Evolutionary conservation across 768 basidiomycete species (phyloP).

Genomic region (Peribolospora kevripleyi): DNA sequence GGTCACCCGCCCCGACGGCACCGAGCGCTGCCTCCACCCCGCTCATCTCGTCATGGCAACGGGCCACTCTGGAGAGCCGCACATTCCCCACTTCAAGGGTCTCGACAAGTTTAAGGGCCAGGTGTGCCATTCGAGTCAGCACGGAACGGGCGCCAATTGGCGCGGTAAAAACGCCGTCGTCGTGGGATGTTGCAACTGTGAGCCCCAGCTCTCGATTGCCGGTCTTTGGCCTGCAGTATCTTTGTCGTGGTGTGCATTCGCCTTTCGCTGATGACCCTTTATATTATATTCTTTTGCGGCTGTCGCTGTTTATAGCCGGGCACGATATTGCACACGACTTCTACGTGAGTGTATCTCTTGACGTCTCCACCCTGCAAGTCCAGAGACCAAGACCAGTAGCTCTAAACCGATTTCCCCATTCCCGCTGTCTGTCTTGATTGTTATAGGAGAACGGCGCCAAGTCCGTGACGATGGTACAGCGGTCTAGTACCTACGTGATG

Average conservation of each 20-base stretch:
- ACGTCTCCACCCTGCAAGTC: no score
- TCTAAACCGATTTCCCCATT: not conserved
- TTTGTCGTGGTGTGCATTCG: no score
- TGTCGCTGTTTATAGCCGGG: not conserved
- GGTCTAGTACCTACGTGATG: slow-evolving; percentile 35
- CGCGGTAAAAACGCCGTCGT: slow-evolving; percentile 46
- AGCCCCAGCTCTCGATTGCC: slow-evolving; percentile 12
- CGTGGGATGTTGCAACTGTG: slow-evolving; percentile 40
- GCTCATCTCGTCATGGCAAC: slow-evolving; percentile 5
- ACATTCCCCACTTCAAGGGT: slow-evolving; percentile 6
- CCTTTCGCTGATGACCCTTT: not conserved
- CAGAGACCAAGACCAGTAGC: slow-evolving; percentile 10
- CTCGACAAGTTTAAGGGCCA: slow-evolving; percentile 40
- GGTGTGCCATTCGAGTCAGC: slow-evolving; percentile 34
- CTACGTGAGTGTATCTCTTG: slow-evolving; percentile 5
- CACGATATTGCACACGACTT: slow-evolving; percentile 32
- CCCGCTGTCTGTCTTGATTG: not conserved
- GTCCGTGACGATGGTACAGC: slow-evolving; percentile 25
- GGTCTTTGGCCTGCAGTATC: not conserved
- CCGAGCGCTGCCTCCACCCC: no score
- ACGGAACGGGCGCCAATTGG: slow-evolving; percentile 30
- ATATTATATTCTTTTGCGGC: not conserved
- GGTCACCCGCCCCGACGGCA: not conserved
- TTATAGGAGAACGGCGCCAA: slow-evolving; percentile 23
- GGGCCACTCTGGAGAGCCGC: slow-evolving; percentile 14